Percentiles rank a stretch among this genome's conserved stretches.
Evolutionary conservation across 2,329 filamentous ascomycete genomes (phyloP).

Genomic region (Beauveria varroae): DNA sequence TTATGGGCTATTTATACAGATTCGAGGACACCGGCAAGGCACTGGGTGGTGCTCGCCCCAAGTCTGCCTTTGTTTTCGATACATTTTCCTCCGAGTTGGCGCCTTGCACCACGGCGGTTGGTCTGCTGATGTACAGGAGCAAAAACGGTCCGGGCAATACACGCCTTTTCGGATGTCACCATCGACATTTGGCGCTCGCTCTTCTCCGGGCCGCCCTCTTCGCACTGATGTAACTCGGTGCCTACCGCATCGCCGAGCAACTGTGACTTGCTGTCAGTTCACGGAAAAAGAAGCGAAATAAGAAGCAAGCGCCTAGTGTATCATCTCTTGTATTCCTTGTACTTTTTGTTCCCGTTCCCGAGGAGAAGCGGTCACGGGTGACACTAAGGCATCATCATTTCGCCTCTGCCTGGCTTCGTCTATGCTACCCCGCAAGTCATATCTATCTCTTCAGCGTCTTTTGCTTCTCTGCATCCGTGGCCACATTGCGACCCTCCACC

Average conservation of each 20-base stretch:
- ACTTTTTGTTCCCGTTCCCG: not conserved
- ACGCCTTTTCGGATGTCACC: not conserved
- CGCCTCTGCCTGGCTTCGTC: not conserved
- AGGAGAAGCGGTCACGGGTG: not conserved
- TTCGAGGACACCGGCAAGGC: too few relatives aligned
- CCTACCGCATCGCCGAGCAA: not conserved
- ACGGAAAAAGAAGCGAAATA: not conserved
- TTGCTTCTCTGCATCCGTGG: slow-evolving; percentile 89
- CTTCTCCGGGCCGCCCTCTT: not conserved
- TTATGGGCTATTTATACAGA: too few relatives aligned
- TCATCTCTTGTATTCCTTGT: not conserved
- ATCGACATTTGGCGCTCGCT: not conserved
- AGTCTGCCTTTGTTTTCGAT: too few relatives aligned
- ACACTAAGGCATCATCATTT: not conserved
- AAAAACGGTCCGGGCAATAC: not conserved
- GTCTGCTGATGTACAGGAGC: not conserved
- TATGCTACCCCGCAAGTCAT: not conserved
- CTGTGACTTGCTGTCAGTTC: not conserved
- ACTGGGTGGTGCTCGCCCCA: too few relatives aligned
- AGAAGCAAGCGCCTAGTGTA: not conserved
- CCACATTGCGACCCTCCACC: slow-evolving; percentile 68
- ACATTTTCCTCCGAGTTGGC: not conserved
- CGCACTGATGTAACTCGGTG: not conserved
- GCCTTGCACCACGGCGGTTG: not conserved
- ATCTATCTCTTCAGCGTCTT: slow-evolving; percentile 56